A percentile compares a stretch with the other conserved stretches of the same genome.
Conservation (phyloP, 2,329 filamentous ascomycete species). For the Diaporthe helianthi region DNA sequence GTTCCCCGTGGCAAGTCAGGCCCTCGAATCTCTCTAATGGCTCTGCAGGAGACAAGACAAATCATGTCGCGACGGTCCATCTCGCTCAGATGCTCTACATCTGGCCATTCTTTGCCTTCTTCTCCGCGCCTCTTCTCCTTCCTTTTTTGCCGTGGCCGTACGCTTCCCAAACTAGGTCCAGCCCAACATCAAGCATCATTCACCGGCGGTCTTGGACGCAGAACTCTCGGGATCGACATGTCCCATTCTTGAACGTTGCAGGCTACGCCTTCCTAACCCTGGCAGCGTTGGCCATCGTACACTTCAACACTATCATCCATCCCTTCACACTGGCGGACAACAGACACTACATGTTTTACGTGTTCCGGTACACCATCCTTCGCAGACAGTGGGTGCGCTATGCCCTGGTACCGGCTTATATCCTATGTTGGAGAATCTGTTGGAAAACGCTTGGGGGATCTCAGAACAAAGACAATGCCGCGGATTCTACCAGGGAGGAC, state of each 20-base stretch:
- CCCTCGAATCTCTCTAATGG: slow-evolving; percentile 39
- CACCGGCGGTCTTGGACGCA: background rate
- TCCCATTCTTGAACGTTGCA: slow-evolving; percentile 45
- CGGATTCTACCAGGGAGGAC: background rate
- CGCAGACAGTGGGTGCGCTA: slow-evolving; percentile 70
- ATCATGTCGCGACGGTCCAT: slow-evolving; percentile 89
- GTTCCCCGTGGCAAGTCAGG: slow-evolving; percentile 32
- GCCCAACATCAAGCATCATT: background rate
- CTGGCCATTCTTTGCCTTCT: slow-evolving; percentile 89
- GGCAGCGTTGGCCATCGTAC: slow-evolving; percentile 55
- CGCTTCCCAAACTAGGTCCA: slow-evolving; percentile 23
- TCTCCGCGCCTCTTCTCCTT: slow-evolving; percentile 80
- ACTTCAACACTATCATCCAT: slow-evolving; percentile 91
- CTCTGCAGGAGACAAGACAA: slow-evolving; percentile 82
- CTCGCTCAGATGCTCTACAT: slow-evolving; percentile 94
- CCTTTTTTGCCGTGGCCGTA: slow-evolving; percentile 54
- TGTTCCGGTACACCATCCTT: slow-evolving; percentile 84
- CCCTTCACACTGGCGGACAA: slow-evolving; percentile 97
- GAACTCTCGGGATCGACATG: slow-evolving; percentile 36
- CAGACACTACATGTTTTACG: slow-evolving; percentile 95
- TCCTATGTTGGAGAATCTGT: slow-evolving; percentile 71
- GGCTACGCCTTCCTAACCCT: slow-evolving; percentile 28
- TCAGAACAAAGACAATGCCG: slow-evolving; percentile 25
- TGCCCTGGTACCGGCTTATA: slow-evolving; percentile 73
- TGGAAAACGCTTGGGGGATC: slow-evolving; percentile 67